phyloP scores from a whole-genome alignment of 805 yeast genomes.

The Wickerhamiella vanderwaltii region DNA sequence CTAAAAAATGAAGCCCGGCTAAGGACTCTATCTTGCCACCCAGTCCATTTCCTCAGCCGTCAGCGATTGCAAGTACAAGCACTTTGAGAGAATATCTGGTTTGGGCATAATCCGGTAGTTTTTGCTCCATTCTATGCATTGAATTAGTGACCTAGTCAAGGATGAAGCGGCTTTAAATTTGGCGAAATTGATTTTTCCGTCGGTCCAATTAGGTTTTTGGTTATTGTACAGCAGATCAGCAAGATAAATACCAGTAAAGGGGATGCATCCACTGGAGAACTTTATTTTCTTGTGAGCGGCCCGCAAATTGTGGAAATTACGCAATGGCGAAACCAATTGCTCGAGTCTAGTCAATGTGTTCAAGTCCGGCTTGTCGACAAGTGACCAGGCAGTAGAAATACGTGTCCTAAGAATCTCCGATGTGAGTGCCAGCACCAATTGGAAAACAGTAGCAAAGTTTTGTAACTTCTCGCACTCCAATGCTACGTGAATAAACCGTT shows the following conservation, averaged over 20 bases:
- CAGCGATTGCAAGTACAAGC: conserved; percentile 9
- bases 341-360: conserved; percentile 56
- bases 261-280: conserved; percentile 68
- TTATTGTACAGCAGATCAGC: conserved; percentile 72
- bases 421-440: conserved; percentile 68
- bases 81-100: conserved; percentile 40
- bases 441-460: conserved; percentile 80
- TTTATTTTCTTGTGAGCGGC: conserved; percentile 46
- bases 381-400: conserved; percentile 60
- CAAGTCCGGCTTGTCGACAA: conserved; percentile 59
- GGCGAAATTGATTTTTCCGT: conserved; percentile 53
- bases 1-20: too few species aligned
- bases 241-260: conserved; percentile 76
- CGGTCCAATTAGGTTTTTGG: conserved; percentile 42
- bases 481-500: conserved; percentile 80
- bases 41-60: conserved; percentile 44
- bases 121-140: conserved; percentile 75
- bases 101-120: conserved; percentile 46
- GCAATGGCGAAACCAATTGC: conserved; percentile 57
- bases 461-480: conserved; percentile 58
- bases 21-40: too few species aligned
- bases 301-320: conserved; percentile 60
- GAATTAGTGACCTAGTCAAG: conserved; percentile 63
- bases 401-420: conserved; percentile 45
- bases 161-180: conserved; percentile 65